phyloP scores from a whole-genome alignment of 2,329 filamentous ascomycete species.

The Zasmidium angulare region DNA sequence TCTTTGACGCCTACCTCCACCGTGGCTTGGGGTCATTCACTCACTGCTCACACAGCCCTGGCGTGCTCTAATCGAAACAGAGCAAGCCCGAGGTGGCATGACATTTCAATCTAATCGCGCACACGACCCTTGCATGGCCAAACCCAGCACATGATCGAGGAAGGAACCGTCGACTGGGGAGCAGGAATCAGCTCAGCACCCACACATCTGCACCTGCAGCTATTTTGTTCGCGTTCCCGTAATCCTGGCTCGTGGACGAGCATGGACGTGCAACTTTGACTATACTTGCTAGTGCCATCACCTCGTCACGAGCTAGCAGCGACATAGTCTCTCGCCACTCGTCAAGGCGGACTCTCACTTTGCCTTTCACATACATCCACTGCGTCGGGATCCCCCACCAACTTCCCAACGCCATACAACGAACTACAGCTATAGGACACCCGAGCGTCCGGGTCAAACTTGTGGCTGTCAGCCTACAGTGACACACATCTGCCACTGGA shows the following conservation, averaged over 20 bases:
- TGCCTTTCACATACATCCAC: not conserved
- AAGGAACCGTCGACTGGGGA: not conserved
- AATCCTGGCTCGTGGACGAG: too few species aligned
- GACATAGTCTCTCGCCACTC: too few species aligned
- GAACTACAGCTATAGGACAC: too few species aligned
- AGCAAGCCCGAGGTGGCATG: too few species aligned
- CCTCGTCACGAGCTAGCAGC: too few species aligned
- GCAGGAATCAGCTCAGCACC: not conserved
- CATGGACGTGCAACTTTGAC: not conserved
- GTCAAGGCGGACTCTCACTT: too few species aligned
- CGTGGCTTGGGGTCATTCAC: too few species aligned
- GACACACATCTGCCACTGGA: not conserved
- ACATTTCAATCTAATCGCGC: not conserved
- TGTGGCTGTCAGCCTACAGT: not conserved
- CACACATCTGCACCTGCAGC: not conserved
- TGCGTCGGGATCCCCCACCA: not conserved
- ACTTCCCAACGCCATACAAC: too few species aligned
- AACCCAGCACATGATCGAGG: not conserved
- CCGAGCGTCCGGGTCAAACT: not conserved
- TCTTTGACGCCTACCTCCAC: too few species aligned
- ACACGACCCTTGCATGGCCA: not conserved
- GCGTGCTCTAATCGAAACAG: too few species aligned
- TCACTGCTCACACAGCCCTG: not conserved
- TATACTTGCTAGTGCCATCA: not conserved
- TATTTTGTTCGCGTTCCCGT: too few species aligned